These are phyloP conservation scores for Artomyces pyxidatus DNA, from an alignment of 768 basidiomycete species.

Conservation along the genomic window DNA sequence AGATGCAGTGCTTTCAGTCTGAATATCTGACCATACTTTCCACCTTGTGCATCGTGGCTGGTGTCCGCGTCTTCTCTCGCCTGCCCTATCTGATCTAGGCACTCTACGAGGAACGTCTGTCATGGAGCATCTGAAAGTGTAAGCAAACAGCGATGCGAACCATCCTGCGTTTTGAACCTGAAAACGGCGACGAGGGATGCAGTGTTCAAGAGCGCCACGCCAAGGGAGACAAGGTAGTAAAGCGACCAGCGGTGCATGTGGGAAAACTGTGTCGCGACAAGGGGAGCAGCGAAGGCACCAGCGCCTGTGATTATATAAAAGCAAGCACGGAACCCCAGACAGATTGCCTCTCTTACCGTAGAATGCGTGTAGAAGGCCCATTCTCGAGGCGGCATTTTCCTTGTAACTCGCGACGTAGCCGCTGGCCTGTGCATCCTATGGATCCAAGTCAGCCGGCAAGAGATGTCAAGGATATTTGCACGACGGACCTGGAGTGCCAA, in stretches of 20 bases:
- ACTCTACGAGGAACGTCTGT: conserved; percentile 24
- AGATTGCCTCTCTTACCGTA: background rate
- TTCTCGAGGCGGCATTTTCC: background rate
- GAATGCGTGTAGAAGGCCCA: background rate
- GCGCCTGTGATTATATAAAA: conserved; percentile 20
- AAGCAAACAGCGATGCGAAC: no score
- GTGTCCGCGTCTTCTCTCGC: background rate
- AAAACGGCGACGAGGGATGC: conserved; percentile 20
- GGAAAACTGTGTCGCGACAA: conserved; percentile 48
- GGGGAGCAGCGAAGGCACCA: conserved; percentile 44
- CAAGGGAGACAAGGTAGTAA: background rate
- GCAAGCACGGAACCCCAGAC: background rate
- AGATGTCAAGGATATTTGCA: no score
- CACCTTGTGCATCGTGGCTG: background rate
- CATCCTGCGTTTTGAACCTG: conserved; percentile 22
- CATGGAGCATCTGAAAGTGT: no score
- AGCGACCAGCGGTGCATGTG: conserved; percentile 28
- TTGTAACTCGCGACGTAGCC: conserved; percentile 3
- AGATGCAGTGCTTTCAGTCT: conserved; percentile 30
- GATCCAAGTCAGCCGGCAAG: background rate
- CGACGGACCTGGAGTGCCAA: conserved; percentile 16
- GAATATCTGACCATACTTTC: conserved; percentile 15
- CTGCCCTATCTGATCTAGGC: background rate
- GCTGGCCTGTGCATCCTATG: conserved; percentile 1
- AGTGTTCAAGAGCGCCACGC: conserved; percentile 19